Percentiles rank a stretch among this genome's conserved stretches.
These are phyloP conservation scores for Panicum hallii DNA, from an alignment of 202 grass and related monocot genomes.

Conservation along the genomic window DNA sequence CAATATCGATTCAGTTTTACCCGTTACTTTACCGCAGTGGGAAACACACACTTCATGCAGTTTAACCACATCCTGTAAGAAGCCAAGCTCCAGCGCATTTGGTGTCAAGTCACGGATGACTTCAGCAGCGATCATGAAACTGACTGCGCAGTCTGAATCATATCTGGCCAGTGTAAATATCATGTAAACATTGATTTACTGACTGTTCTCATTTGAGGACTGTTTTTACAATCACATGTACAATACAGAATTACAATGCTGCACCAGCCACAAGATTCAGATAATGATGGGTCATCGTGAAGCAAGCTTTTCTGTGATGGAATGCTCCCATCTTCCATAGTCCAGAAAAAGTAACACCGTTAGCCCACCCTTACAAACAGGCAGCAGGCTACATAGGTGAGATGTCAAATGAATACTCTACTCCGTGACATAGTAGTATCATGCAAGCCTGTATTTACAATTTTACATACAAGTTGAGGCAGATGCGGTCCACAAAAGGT, in stretches of 20 bases:
- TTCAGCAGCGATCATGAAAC: background rate
- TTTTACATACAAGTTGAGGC: background rate
- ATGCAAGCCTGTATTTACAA: background rate
- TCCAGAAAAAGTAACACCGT: background rate
- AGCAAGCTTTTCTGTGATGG: conserved; percentile 13
- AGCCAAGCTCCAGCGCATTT: too few species aligned
- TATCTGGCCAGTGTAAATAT: background rate
- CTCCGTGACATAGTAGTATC: too few species aligned
- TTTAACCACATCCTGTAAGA: too few species aligned
- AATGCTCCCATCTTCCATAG: background rate
- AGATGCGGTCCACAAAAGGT: background rate
- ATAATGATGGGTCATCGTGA: background rate
- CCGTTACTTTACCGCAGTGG: too few species aligned
- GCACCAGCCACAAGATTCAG: background rate
- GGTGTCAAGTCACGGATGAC: background rate
- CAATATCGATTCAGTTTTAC: background rate
- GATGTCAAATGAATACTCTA: conserved; percentile 4
- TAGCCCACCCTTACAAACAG: background rate
- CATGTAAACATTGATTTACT: background rate
- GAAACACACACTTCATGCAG: too few species aligned
- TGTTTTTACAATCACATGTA: background rate
- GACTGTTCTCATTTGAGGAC: background rate
- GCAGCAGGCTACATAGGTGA: background rate
- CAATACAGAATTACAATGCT: background rate
- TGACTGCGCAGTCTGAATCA: background rate